phyloP scores from a whole-genome alignment of 164 flowering plant genomes.

The Warburgia ugandensis region DNA sequence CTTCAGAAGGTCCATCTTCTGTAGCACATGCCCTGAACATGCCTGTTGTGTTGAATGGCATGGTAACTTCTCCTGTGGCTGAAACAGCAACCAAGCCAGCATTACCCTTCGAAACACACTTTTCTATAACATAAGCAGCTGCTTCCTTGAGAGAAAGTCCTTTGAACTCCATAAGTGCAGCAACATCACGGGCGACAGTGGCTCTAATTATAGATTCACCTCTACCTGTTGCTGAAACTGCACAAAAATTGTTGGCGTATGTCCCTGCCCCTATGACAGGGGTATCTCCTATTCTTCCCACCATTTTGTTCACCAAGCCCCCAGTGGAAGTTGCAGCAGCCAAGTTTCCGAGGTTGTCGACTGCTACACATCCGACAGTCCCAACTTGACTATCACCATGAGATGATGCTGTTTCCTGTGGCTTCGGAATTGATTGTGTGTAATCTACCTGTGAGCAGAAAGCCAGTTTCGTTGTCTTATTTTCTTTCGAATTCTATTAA shows the following conservation, averaged over 20 bases:
- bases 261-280: constrained; percentile 92
- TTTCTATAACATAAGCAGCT: constrained; percentile 55
- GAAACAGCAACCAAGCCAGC: too few species aligned
- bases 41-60: constrained; percentile 82
- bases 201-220: constrained; percentile 84
- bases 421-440: constrained; percentile 49
- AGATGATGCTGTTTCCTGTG: constrained; percentile 25
- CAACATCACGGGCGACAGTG: constrained; percentile 87
- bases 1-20: constrained; percentile 79
- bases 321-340: constrained; percentile 97
- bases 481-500: too few species aligned
- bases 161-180: constrained; percentile 97
- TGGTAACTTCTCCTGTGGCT: constrained; percentile 80
- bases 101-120: constrained; percentile 44
- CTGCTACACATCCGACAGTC: constrained; percentile 97
- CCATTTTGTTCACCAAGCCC: constrained; percentile 94
- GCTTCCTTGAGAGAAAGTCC: constrained; percentile 84
- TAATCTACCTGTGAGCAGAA: constrained; percentile 56
- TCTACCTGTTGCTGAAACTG: constrained; percentile 89
- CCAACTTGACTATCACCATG: constrained; percentile 74
- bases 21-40: constrained; percentile 97
- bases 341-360: constrained; percentile 60
- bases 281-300: constrained; percentile 96
- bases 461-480: background rate
- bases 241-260: constrained; percentile 78